These are phyloP conservation scores for Shiraia bambusicola DNA, from an alignment of 2,329 filamentous ascomycete species.

Conservation along the genomic window DNA sequence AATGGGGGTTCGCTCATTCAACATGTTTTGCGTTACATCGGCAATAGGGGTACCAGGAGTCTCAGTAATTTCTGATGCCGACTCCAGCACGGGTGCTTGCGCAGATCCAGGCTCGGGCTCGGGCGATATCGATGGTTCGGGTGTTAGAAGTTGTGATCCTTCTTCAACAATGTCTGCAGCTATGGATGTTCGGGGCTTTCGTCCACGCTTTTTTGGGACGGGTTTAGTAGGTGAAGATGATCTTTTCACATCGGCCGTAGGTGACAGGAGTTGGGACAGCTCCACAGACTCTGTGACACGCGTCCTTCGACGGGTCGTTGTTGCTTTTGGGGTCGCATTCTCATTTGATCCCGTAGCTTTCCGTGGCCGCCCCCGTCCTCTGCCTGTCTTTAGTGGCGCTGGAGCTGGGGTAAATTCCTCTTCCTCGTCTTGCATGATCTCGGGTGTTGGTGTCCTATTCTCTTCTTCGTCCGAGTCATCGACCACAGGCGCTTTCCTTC, in stretches of 20 bases:
- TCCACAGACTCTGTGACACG: constrained; percentile 54
- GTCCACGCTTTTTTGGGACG: constrained; percentile 62
- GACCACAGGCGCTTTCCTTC: constrained; percentile 68
- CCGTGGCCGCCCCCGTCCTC: constrained; percentile 58
- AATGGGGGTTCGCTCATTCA: constrained; percentile 56
- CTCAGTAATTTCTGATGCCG: constrained; percentile 52
- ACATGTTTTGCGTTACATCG: constrained; percentile 69
- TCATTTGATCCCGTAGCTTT: constrained; percentile 34
- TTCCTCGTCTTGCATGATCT: constrained; percentile 62
- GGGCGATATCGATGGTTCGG: constrained; percentile 58
- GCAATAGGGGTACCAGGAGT: constrained; percentile 59
- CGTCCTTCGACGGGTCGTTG: constrained; percentile 49
- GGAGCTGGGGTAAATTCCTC: constrained; percentile 81
- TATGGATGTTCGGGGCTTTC: constrained; percentile 47
- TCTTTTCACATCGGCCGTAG: constrained; percentile 56
- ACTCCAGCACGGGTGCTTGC: constrained; percentile 58
- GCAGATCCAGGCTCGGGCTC: constrained; percentile 60
- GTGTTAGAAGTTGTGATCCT: constrained; percentile 48
- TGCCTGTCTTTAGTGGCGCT: constrained; percentile 61
- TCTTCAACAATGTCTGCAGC: constrained; percentile 42
- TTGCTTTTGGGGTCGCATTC: constrained; percentile 48
- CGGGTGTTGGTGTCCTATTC: constrained; percentile 56
- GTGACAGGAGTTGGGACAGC: constrained; percentile 62
- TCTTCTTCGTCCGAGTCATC: constrained; percentile 78
- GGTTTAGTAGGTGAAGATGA: constrained; percentile 19